These are phyloP conservation scores for Plasmopara viticola DNA, from an alignment of 352 stramenopile genomes.

Conservation along the genomic window DNA sequence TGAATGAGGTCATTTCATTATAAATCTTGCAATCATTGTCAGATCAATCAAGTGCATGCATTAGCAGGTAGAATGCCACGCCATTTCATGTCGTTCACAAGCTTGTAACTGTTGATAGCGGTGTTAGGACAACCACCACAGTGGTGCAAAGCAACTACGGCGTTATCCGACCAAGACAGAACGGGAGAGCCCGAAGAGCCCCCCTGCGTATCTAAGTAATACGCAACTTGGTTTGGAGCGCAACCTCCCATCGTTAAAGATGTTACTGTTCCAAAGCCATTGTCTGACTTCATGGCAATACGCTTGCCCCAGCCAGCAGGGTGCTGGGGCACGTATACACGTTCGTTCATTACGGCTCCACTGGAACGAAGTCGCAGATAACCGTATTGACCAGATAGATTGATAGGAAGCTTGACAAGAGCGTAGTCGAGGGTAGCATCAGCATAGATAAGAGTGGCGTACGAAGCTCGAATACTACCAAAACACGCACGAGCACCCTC, in stretches of 20 bases:
- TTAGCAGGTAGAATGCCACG: conserved; percentile 37
- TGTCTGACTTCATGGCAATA: conserved; percentile 52
- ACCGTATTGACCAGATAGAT: conserved; percentile 39
- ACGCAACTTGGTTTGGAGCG: conserved; percentile 47
- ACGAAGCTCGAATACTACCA: conserved; percentile 27
- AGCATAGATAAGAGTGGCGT: conserved; percentile 34
- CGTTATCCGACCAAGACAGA: conserved; percentile 51
- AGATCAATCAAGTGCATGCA: conserved; percentile 20
- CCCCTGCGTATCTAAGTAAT: conserved; percentile 61
- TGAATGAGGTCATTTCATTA: no score
- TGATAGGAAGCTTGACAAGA: conserved; percentile 56
- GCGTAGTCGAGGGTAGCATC: conserved; percentile 48
- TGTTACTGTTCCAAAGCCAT: conserved; percentile 30
- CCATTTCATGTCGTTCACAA: conserved; percentile 43
- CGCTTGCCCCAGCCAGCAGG: conserved; percentile 60
- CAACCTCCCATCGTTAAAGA: conserved; percentile 44
- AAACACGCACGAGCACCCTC: conserved; percentile 23
- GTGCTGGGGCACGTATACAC: conserved; percentile 62
- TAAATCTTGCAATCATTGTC: no score
- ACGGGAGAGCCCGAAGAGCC: conserved; percentile 70
- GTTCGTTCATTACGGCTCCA: conserved; percentile 40
- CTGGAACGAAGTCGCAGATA: conserved; percentile 49
- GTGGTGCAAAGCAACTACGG: conserved; percentile 62
- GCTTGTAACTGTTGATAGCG: conserved; percentile 54
- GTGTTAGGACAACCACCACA: conserved; percentile 75